phyloP scores from a whole-genome alignment of 768 basidiomycete species.

The Suillus ampliporus region DNA sequence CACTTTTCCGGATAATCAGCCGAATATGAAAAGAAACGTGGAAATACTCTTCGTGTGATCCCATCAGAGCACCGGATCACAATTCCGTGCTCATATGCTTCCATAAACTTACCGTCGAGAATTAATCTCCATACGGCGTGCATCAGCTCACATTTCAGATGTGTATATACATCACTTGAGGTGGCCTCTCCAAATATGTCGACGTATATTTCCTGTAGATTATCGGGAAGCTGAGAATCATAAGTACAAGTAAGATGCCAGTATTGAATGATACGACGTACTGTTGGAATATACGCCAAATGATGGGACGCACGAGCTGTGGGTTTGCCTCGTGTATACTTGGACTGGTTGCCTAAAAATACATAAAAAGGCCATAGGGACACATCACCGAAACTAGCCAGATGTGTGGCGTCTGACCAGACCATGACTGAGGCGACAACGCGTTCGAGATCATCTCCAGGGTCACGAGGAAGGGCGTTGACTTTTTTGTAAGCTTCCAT shows the following conservation, averaged over 20 bases:
- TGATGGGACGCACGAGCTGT: slow-evolving; percentile 27
- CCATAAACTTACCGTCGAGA: slow-evolving; percentile 25
- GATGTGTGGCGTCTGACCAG: neutral
- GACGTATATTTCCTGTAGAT: neutral
- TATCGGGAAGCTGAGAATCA: neutral
- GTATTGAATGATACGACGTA: slow-evolving; percentile 32
- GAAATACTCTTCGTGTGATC: slow-evolving; percentile 1
- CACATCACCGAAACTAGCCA: neutral
- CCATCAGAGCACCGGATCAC: slow-evolving; percentile 19
- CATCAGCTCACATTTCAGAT: slow-evolving; percentile 20
- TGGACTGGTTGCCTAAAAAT: slow-evolving; percentile 32
- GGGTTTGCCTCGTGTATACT: slow-evolving; percentile 14
- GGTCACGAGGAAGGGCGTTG: slow-evolving; percentile 14
- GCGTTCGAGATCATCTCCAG: slow-evolving; percentile 15
- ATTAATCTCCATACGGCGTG: slow-evolving; percentile 23
- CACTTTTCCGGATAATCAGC: slow-evolving; percentile 29
- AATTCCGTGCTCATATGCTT: slow-evolving; percentile 26
- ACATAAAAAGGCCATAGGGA: slow-evolving; percentile 13
- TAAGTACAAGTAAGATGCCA: slow-evolving; percentile 14
- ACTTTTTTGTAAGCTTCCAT: slow-evolving; percentile 6
- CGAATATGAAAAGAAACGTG: slow-evolving; percentile 18
- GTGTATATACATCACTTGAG: neutral
- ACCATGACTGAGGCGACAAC: slow-evolving; percentile 19
- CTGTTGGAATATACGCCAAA: slow-evolving; percentile 40
- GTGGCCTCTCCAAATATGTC: neutral